Base-by-base conservation (phyloP, 441 rosid genomes). In the Geranium incanum region DNA sequence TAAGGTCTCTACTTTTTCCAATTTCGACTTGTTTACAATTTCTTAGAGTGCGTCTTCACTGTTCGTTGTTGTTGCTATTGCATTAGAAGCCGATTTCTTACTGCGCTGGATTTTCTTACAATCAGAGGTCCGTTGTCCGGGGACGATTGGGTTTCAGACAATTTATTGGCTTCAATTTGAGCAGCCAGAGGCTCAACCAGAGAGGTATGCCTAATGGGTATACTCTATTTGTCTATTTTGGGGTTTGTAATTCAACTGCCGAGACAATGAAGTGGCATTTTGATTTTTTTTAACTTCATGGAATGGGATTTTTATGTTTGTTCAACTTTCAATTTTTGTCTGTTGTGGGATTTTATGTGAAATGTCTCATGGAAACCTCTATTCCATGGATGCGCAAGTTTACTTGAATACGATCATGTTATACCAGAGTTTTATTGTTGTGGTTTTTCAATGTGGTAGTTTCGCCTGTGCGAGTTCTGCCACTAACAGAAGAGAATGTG, bases 401-500 rank as follows among this genome's bases (percentile, higher is more conserved):
- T 43, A 59, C 39, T 62, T 13, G 36, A 33, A 7, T 70, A 16
- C 39, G 36, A 21, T 57, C 19, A 41, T 37, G 33, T 74, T 64
- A 72, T 33, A 4, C 36, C 12, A 38, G 4, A 69, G n/a, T 73
- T 37, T 33, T 38, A 78, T 62, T 62, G 67, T 48, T 71, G 55
- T 68, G 28, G 7, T 73, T 57, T 28, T 41, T 66, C 21, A 43
- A 75, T 71, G 48, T 79, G 50, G 74, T 84, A 48, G 81, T 84
- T 65, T 83, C 87, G 3, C 95, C 92, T 11, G 78, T 80, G 36
- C 83, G 91, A 68, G 92, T 83, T 19, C 82, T 91, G 74, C 92
- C 91, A 0, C 67, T 89, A 33, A 89, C 91, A 9, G 94, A 87
- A 57, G 91, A 89, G 71, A 89, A 81, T 68, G 94, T 89, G 67